Conservation (phyloP, 2,329 filamentous ascomycete genomes). For the Colletotrichum limetticola region DNA sequence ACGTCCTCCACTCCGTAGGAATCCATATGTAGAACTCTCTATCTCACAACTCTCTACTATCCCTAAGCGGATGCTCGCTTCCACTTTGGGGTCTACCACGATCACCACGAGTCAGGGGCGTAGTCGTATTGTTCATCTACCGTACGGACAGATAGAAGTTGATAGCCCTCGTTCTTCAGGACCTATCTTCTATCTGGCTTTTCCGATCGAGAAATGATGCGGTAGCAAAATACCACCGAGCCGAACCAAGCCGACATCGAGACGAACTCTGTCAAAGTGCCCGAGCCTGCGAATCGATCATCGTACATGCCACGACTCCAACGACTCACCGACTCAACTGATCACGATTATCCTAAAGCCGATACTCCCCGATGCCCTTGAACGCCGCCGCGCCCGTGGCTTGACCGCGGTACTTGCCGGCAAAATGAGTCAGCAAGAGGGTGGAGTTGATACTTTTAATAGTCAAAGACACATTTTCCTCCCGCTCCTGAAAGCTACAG, state of each 20-base stretch:
- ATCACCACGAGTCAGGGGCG: background rate
- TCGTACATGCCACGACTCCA: background rate
- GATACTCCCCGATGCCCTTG: background rate
- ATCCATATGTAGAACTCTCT: background rate
- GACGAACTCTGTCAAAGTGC: background rate
- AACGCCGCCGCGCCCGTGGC: background rate
- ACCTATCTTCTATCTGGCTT: background rate
- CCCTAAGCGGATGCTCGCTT: too few relatives aligned
- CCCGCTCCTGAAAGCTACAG: background rate
- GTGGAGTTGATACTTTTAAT: background rate
- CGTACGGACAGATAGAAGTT: background rate
- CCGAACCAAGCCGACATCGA: background rate
- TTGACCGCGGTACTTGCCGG: background rate
- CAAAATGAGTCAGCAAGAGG: background rate
- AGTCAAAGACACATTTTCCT: background rate
- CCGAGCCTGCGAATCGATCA: background rate
- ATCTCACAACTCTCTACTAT: background rate
- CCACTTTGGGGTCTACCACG: background rate
- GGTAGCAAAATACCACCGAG: background rate
- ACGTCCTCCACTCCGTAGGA: background rate
- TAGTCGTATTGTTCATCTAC: background rate
- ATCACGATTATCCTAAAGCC: background rate
- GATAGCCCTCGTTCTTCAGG: background rate
- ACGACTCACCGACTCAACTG: background rate
- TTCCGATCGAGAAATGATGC: background rate